These are phyloP conservation scores for Penicillium verhagenii DNA, from an alignment of 495 filamentous ascomycete species.

Conservation along the genomic window DNA sequence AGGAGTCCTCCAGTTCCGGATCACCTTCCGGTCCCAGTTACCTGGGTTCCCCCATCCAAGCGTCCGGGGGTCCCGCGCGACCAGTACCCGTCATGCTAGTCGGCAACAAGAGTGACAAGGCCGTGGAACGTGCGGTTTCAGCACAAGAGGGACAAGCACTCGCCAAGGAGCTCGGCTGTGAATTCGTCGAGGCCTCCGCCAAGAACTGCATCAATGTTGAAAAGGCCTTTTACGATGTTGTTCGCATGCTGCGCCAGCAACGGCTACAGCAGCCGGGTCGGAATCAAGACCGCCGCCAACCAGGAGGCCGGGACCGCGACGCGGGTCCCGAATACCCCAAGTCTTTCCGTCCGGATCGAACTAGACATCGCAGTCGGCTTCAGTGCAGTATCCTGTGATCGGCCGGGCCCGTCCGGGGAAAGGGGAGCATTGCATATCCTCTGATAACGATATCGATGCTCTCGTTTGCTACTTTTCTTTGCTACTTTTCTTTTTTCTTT, in stretches of 20 bases:
- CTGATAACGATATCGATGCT: neutral
- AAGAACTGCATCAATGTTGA: constrained; percentile 99
- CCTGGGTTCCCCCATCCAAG: constrained; percentile 66
- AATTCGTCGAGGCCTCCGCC: constrained; percentile 98
- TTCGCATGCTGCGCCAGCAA: constrained; percentile 82
- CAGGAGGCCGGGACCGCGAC: constrained; percentile 40
- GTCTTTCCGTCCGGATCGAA: constrained; percentile 43
- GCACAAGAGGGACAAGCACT: constrained; percentile 93
- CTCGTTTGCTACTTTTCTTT: constrained; percentile 20
- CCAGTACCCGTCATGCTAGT: constrained; percentile 96
- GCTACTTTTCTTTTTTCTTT: constrained; percentile 15
- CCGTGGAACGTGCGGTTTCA: constrained; percentile 92
- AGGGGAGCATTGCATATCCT: constrained; percentile 2
- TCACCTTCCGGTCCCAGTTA: constrained; percentile 59
- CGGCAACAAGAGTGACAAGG: constrained; percentile 95
- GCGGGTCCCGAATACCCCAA: constrained; percentile 43
- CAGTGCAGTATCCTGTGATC: constrained; percentile 45
- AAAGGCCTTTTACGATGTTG: constrained; percentile 98
- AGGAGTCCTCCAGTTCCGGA: constrained; percentile 80
- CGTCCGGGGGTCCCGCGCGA: constrained; percentile 55
- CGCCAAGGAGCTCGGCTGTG: constrained; percentile 89
- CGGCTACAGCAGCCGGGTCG: constrained; percentile 55
- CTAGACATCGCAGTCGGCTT: constrained; percentile 38
- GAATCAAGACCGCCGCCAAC: constrained; percentile 41
- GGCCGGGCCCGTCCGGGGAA: constrained; percentile 19